Base-by-base conservation (phyloP, 257 asterid genomes). In the Anisodus tanguticus region DNA sequence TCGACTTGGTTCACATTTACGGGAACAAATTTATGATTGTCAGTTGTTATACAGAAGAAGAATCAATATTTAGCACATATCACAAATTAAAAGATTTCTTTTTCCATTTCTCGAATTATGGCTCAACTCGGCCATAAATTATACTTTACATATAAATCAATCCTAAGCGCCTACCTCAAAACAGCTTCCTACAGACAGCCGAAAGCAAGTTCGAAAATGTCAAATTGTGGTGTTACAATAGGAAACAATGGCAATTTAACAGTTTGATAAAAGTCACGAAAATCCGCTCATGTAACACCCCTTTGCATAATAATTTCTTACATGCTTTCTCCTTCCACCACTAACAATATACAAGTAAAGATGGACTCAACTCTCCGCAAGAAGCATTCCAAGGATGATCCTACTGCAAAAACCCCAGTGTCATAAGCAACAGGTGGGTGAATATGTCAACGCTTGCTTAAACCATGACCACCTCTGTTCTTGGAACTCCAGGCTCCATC, bases 401-500 rank as follows among this genome's bases (percentile, higher is more conserved):
- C 2, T 7, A 77, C 82, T 1, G 82, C 66, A 4, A 51, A 12
- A n/a, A 5, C 31, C 2, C 6, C 9, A 9, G 59, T 72, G 6
- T 66, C 59, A 72, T 60, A 54, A 70, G 66, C n/a, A 47, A 72
- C 64, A 31, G 80, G 66, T 53, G 53, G 77, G 26, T 69, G 77
- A 39, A 39, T 69, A 69, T 15, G 54, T 69, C 66, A 53, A 31
- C 19, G 31, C 82, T 54, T 77, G 82, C 51, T 0, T 53, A 81
- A 83, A 76, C 79, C 76, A 54, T 86, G 80, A 59, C 85, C 87
- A 76, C 85, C 90, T 64, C 70, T 81, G 62, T 84, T 72, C 82
- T 54, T 54, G 82, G 69, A 67, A 85, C 86, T 87, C 87, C 87
- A 88, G 76, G 89, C 86, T 71, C 85, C 90, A 9, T 86, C 85